phyloP scores from a whole-genome alignment of 208 protist species.

The Leishmania guyanensis region DNA sequence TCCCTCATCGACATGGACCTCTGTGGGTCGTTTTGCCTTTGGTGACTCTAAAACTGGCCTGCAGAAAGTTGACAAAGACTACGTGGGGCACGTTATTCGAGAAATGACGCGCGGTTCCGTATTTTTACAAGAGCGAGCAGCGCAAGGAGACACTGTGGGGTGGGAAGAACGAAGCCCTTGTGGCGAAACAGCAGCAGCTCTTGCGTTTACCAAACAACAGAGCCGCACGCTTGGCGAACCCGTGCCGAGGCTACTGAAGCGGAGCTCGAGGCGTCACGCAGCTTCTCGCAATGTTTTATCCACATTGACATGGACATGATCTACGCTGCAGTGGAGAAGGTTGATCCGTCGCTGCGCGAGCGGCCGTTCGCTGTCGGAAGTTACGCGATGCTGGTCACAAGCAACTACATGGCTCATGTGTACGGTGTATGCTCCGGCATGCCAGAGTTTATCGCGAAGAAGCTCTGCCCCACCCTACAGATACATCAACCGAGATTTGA shows the following conservation, averaged over 20 bases:
- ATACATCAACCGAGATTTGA: constrained; percentile 73
- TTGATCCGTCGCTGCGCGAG: constrained; percentile 65
- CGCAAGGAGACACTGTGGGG: constrained; percentile 27
- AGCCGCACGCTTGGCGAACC: constrained; percentile 22
- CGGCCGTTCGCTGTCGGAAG: constrained; percentile 94
- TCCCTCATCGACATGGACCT: background rate
- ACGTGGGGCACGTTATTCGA: constrained; percentile 57
- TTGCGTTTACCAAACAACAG: constrained; percentile 8
- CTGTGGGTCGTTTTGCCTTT: constrained; percentile 29
- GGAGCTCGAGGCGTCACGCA: constrained; percentile 45
- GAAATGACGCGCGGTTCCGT: constrained; percentile 40
- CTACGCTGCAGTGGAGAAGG: constrained; percentile 79
- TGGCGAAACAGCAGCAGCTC: constrained; percentile 28
- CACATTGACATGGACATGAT: constrained; percentile 93
- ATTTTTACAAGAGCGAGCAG: constrained; percentile 64
- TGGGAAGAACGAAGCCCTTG: constrained; percentile 25
- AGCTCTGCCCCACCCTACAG: constrained; percentile 77
- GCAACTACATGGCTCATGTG: constrained; percentile 92
- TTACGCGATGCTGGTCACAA: constrained; percentile 90
- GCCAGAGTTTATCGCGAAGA: constrained; percentile 92
- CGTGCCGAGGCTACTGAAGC: constrained; percentile 22
- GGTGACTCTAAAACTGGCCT: constrained; percentile 65
- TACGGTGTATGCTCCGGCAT: constrained; percentile 94
- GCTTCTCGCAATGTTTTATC: constrained; percentile 51
- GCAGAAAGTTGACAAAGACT: constrained; percentile 46